Percentiles rank a stretch among this genome's conserved stretches.
Evolutionary conservation across 257 asterid species (phyloP).

Genomic region (Rhazya stricta): DNA sequence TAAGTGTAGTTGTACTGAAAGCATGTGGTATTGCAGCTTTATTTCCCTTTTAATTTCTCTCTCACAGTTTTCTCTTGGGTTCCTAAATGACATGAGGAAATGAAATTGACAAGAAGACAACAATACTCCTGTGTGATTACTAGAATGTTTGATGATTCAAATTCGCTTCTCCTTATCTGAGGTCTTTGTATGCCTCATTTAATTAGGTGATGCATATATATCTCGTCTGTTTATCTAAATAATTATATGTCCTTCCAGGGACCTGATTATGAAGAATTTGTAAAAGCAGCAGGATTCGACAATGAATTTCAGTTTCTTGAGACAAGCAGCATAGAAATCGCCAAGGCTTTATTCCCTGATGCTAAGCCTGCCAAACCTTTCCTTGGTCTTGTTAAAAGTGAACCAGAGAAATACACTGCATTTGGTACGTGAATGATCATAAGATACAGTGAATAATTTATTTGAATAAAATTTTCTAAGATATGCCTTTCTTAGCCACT

Average conservation of each 20-base stretch:
- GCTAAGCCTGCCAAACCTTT: constrained; percentile 33
- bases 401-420: constrained; percentile 70
- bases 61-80: constrained; percentile 7
- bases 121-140: neutral
- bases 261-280: constrained; percentile 59
- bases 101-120: neutral
- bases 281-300: constrained; percentile 69
- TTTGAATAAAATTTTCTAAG: neutral
- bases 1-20: neutral
- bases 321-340: constrained; percentile 60
- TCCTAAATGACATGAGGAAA: neutral
- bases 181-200: neutral
- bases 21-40: neutral
- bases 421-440: constrained; percentile 51
- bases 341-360: constrained; percentile 51
- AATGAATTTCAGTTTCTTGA: constrained; percentile 81
- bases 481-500: constrained; percentile 1
- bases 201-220: neutral
- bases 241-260: constrained; percentile 47
- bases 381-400: constrained; percentile 80
- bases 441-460: neutral
- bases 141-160: neutral
- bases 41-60: neutral
- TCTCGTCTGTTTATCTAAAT: neutral
- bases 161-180: neutral